Evolutionary conservation across 163 green algal species (phyloP), one percentile per base, ranked within the genome.

Genomic region (Volvox carteri): DNA sequence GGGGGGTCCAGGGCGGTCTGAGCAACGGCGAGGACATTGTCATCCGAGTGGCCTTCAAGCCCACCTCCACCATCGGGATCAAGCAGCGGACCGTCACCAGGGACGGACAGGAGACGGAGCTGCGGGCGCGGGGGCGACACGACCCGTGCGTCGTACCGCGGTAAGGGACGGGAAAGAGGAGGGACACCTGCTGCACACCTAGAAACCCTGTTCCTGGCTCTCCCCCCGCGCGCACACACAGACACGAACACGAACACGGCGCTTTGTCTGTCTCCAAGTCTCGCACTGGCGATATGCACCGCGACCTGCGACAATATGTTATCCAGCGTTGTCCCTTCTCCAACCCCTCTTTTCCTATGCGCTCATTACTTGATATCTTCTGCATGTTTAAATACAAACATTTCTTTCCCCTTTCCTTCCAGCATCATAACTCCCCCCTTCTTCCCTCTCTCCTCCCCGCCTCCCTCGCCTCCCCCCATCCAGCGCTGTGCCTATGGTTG

Each of bases 1-100:
- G 96, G 52, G 96, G 97, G 67, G 93, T 98, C 46, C 97, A 99
- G 90, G 97, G 98, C 41, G 98, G 98, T 33, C 97, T 99, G 73
- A 97, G 93, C 70, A 99, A 99, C 88, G 98, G 98, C 41, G 98
- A 99, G 94, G 88, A 97, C 92, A 99, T 99, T 67, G 94, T 99
- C 12, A 92, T 99, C 18, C 92, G 94, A 30, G 86, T 99, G 25
- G 98, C 97, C 18, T 99, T 99, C 96, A 99, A 99, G 93, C 98
- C 98, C 58, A 99, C 97, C 4, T 97, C 95, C 52, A 99, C 98
- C 39, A 99, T 99, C 79, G 94, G 94, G 60, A 93, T 93, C 76
- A 95, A 95, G 90, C 97, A 99, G 94, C 92, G 95, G n/a, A 99
- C 97, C 1, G 97, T 99, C 16, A 97, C 92, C 21, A 93, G 98